Conservation (phyloP, 1,284 basidiomycete genomes). For the Trichosporon coremiiforme region DNA sequence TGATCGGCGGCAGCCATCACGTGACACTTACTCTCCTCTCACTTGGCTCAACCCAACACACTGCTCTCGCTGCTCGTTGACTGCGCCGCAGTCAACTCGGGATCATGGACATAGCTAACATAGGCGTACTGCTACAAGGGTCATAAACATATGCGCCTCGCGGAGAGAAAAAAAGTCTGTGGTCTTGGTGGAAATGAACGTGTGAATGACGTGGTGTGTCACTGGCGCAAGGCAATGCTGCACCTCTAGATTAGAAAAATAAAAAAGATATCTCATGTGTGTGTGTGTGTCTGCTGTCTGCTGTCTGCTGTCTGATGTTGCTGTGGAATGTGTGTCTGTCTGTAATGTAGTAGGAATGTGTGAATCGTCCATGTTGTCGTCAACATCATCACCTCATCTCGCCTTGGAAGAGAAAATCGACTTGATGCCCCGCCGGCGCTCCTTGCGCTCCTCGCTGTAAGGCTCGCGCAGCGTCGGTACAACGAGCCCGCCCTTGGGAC, state of each 20-base stretch:
- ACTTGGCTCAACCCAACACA: no score
- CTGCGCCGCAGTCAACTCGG: no score
- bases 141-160: not conserved
- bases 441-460: slow-evolving; percentile 28
- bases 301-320: not conserved
- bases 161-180: not conserved
- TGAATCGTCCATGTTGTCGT: not conserved
- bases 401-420: slow-evolving; percentile 29
- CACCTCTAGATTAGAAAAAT: not conserved
- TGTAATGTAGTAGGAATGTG: not conserved
- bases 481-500: slow-evolving; percentile 3
- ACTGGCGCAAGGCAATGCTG: not conserved
- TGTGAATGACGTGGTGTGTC: not conserved
- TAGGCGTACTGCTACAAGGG: slow-evolving; percentile 13
- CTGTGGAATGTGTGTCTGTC: no score
- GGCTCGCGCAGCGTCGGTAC: slow-evolving; percentile 14
- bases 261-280: slow-evolving; percentile 6
- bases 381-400: no score
- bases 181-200: not conserved
- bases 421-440: slow-evolving; percentile 32
- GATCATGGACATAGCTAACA: not conserved
- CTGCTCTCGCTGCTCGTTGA: no score
- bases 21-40: not conserved
- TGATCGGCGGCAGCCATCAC: not conserved
- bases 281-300: slow-evolving; percentile 4